phyloP scores from a whole-genome alignment of 2,329 filamentous ascomycete genomes.

The Aspergillus candidus region DNA sequence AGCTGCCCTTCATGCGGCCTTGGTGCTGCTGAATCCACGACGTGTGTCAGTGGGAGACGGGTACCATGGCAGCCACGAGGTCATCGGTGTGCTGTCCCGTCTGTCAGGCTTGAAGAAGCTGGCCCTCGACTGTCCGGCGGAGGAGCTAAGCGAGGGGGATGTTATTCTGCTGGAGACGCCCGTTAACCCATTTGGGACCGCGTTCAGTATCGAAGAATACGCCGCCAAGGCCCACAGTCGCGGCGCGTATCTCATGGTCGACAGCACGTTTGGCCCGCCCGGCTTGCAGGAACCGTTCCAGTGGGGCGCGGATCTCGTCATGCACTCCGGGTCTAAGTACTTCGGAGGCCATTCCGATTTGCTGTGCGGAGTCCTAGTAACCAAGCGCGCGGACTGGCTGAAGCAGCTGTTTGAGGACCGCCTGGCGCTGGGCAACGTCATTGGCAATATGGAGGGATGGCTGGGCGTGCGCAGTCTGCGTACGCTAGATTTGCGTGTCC shows the following conservation, averaged over 20 bases:
- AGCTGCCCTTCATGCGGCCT: conserved; percentile 76
- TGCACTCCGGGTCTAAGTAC: conserved; percentile 96
- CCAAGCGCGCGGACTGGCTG: conserved; percentile 55
- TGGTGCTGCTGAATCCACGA: conserved; percentile 74
- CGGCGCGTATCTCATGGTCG: conserved; percentile 77
- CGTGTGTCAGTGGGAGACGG: conserved; percentile 75
- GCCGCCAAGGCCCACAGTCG: conserved; percentile 64
- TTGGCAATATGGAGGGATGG: conserved; percentile 90
- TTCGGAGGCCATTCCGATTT: conserved; percentile 92
- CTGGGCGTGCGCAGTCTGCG: conserved; percentile 78
- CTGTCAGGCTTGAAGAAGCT: conserved; percentile 70
- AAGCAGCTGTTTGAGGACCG: conserved; percentile 60
- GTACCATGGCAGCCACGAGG: conserved; percentile 90
- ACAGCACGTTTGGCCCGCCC: conserved; percentile 89
- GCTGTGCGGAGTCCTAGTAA: conserved; percentile 78
- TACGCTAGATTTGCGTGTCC: conserved; percentile 76
- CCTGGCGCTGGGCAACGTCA: conserved; percentile 70
- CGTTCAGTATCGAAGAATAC: conserved; percentile 65
- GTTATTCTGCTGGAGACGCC: conserved; percentile 90
- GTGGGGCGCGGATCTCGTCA: conserved; percentile 74
- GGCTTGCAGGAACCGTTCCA: conserved; percentile 79
- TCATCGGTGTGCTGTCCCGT: conserved; percentile 66
- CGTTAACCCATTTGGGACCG: conserved; percentile 81
- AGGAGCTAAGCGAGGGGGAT: conserved; percentile 67
- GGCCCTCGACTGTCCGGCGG: conserved; percentile 61